These are phyloP conservation scores for Cadophora gregata DNA, from an alignment of 2,329 filamentous ascomycete genomes.

Conservation along the genomic window DNA sequence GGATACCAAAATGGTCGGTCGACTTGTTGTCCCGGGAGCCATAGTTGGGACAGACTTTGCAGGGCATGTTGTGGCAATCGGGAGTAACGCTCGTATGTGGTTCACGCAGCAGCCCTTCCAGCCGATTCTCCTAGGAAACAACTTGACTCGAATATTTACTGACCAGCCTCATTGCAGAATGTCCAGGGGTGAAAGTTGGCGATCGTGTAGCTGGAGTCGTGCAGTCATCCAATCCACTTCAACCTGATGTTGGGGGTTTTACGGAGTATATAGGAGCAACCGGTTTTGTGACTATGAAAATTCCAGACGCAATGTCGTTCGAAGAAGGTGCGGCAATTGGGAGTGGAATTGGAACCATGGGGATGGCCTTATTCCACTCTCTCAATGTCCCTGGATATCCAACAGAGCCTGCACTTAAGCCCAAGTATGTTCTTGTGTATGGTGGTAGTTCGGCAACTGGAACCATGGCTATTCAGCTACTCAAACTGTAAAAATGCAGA, in stretches of 20 bases:
- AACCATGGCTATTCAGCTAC: constrained; percentile 52
- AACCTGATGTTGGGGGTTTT: constrained; percentile 47
- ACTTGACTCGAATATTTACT: background rate
- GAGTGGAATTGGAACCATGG: background rate
- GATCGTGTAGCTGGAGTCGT: constrained; percentile 36
- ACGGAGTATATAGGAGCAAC: constrained; percentile 48
- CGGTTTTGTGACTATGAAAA: constrained; percentile 48
- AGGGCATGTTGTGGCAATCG: constrained; percentile 50
- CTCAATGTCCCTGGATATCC: background rate
- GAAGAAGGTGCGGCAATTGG: constrained; percentile 18
- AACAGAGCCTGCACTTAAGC: background rate
- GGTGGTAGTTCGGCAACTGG: constrained; percentile 53
- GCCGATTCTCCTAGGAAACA: background rate
- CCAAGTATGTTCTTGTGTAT: constrained; percentile 40
- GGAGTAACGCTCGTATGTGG: constrained; percentile 40
- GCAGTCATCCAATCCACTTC: constrained; percentile 16
- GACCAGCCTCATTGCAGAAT: background rate
- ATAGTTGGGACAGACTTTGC: constrained; percentile 34
- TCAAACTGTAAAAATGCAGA: constrained; percentile 42
- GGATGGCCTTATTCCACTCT: background rate
- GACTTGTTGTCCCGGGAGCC: constrained; percentile 17
- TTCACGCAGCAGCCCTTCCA: background rate
- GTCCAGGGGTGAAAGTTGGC: constrained; percentile 18
- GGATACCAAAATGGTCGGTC: constrained; percentile 41
- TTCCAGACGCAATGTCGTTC: constrained; percentile 43